Evolutionary conservation across 2,329 filamentous ascomycete genomes (phyloP).

Genomic region (Colletotrichum sp.): DNA sequence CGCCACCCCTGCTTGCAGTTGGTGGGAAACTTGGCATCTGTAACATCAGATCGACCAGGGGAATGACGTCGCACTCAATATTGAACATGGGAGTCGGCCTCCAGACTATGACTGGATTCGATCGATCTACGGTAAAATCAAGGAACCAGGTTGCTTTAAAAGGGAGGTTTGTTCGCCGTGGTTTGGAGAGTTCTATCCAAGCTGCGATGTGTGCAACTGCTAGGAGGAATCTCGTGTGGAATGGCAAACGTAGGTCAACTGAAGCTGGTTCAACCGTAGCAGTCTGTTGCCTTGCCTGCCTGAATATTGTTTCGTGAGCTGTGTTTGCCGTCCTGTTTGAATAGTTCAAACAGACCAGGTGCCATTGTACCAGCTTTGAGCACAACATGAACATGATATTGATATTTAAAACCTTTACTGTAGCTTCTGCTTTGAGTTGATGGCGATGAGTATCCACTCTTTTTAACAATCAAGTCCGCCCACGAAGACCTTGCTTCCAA

Average conservation of each 20-base stretch:
- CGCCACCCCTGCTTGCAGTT: not conserved
- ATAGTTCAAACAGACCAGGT: not conserved
- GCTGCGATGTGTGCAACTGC: not conserved
- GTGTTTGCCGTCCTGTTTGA: not conserved
- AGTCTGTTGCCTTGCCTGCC: rapidly evolving
- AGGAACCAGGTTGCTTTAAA: not conserved
- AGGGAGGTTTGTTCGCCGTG: not conserved
- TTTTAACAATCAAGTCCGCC: not conserved
- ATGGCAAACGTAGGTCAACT: not conserved
- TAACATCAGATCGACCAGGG: not conserved
- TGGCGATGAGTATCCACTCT: not conserved
- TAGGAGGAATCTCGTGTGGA: not conserved
- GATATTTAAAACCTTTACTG: not conserved
- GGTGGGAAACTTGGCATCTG: not conserved
- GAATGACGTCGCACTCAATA: not conserved
- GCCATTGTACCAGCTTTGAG: not conserved
- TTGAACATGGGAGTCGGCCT: not conserved
- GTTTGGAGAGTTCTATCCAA: not conserved
- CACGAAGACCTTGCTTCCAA: not conserved
- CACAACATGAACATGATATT: rapidly evolving
- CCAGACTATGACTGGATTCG: not conserved
- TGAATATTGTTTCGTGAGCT: not conserved
- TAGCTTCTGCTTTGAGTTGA: not conserved
- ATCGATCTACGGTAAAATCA: not conserved
- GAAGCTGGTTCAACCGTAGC: rapidly evolving